A percentile compares a stretch with the other conserved stretches of the same genome.
Conservation (phyloP, 768 basidiomycete species). For the Tephrocybe sp. region DNA sequence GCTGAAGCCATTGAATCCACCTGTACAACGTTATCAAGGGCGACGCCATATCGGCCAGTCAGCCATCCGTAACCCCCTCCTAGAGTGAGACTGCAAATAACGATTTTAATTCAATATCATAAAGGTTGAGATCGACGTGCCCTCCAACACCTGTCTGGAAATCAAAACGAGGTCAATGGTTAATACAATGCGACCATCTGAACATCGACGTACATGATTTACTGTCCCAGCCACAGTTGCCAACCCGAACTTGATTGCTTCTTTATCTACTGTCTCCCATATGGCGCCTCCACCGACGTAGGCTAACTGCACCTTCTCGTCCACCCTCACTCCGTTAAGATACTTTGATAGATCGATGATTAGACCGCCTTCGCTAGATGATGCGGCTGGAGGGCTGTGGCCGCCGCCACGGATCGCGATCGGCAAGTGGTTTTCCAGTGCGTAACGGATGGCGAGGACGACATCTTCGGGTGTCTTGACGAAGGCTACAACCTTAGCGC, state of each 20-base stretch:
- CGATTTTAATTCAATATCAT: background rate
- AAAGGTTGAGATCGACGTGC: background rate
- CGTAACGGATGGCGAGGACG: constrained; percentile 25
- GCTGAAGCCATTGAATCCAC: background rate
- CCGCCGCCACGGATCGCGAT: constrained; percentile 40
- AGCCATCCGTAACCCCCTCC: constrained; percentile 5
- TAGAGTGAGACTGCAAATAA: background rate
- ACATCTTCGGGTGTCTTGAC: constrained; percentile 32
- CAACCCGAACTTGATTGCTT: constrained; percentile 30
- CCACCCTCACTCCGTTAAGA: constrained; percentile 26
- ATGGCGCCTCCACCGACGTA: constrained; percentile 13
- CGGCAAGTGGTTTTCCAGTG: constrained; percentile 22
- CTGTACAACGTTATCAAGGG: constrained; percentile 4
- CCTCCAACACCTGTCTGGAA: constrained; percentile 2
- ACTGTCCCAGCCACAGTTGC: constrained; percentile 33
- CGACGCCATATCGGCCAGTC: background rate
- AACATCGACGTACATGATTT: constrained; percentile 31
- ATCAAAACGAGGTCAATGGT: background rate
- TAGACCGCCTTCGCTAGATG: constrained; percentile 37
- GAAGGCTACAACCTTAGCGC: constrained; percentile 34
- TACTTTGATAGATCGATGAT: constrained; percentile 40
- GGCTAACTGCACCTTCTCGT: constrained; percentile 28
- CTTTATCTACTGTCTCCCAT: constrained; percentile 35
- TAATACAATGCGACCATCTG: no score
- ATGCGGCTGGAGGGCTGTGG: constrained; percentile 33